A percentile compares a stretch with the other conserved stretches of the same genome.
These are phyloP conservation scores for Aspergillus quadricinctus DNA, from an alignment of 2,329 filamentous ascomycete species.

Conservation along the genomic window DNA sequence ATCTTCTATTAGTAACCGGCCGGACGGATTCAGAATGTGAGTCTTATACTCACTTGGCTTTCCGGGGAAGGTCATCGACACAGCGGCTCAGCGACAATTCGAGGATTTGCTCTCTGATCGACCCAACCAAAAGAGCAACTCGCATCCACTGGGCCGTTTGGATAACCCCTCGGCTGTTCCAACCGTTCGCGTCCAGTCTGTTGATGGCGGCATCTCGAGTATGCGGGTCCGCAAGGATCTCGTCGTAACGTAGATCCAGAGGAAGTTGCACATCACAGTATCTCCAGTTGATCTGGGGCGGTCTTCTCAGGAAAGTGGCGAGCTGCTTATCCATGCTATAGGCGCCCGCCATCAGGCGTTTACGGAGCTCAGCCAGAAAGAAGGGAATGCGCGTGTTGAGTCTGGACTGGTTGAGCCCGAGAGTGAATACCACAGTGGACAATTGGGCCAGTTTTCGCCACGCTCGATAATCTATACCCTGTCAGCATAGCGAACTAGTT, in stretches of 20 bases:
- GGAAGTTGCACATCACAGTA: too few species aligned
- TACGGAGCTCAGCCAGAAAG: too few species aligned
- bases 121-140: not conserved
- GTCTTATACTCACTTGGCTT: slow-evolving; percentile 12
- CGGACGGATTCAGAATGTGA: not conserved
- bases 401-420: slow-evolving; percentile 40
- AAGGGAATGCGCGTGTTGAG: slow-evolving; percentile 11
- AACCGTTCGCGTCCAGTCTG: too few species aligned
- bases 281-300: too few species aligned
- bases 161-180: too few species aligned
- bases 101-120: not conserved
- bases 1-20: not conserved
- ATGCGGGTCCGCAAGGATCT: too few species aligned
- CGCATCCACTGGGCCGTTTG: not conserved
- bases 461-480: slow-evolving; percentile 35
- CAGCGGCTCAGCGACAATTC: slow-evolving; percentile 10
- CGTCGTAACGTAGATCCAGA: too few species aligned
- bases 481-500: not conserved
- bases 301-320: too few species aligned
- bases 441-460: slow-evolving; percentile 46
- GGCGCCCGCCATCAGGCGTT: too few species aligned
- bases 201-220: too few species aligned
- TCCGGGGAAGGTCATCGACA: slow-evolving; percentile 11
- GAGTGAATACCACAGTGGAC: slow-evolving; percentile 39
- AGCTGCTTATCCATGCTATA: too few species aligned